Conservation (phyloP, 2,329 filamentous ascomycete species). For the Pezicula carpinea region DNA sequence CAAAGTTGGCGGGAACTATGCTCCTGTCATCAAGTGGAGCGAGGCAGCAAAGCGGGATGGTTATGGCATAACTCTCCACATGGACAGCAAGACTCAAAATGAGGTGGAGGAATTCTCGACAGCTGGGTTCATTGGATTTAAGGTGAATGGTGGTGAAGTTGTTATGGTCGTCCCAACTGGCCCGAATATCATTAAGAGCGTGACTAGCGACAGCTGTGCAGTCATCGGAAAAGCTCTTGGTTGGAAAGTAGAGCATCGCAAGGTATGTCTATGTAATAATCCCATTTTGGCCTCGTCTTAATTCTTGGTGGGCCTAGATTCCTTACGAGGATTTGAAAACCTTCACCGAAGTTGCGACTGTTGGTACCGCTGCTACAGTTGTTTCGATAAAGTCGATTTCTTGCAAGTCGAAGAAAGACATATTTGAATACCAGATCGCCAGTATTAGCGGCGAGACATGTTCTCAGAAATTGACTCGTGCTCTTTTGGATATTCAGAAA, state of each 20-base stretch:
- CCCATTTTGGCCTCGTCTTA: slow-evolving; percentile 49
- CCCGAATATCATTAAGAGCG: slow-evolving; percentile 79
- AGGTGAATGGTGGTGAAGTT: slow-evolving; percentile 29
- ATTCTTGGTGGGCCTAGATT: slow-evolving; percentile 42
- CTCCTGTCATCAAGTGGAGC: slow-evolving; percentile 58
- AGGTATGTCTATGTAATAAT: slow-evolving; percentile 41
- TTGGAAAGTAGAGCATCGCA: slow-evolving; percentile 45
- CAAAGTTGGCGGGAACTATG: slow-evolving; percentile 69
- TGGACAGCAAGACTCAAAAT: slow-evolving; percentile 59
- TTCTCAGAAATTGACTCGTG: neutral
- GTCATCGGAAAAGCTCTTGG: slow-evolving; percentile 72
- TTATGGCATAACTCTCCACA: slow-evolving; percentile 62
- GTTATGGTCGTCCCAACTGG: slow-evolving; percentile 77
- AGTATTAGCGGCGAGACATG: neutral
- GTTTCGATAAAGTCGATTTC: slow-evolving; percentile 89
- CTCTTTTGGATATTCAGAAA: neutral
- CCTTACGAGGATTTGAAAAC: slow-evolving; percentile 47
- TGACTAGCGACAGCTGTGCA: slow-evolving; percentile 76
- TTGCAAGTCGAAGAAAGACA: slow-evolving; percentile 47
- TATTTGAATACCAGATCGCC: slow-evolving; percentile 40
- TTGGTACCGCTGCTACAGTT: slow-evolving; percentile 81
- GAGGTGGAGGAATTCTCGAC: slow-evolving; percentile 68
- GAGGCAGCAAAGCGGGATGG: slow-evolving; percentile 56
- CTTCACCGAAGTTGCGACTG: slow-evolving; percentile 77
- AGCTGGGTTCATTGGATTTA: slow-evolving; percentile 61